Base-by-base conservation (phyloP, 352 stramenopile genomes). In the Plasmopara viticola region DNA sequence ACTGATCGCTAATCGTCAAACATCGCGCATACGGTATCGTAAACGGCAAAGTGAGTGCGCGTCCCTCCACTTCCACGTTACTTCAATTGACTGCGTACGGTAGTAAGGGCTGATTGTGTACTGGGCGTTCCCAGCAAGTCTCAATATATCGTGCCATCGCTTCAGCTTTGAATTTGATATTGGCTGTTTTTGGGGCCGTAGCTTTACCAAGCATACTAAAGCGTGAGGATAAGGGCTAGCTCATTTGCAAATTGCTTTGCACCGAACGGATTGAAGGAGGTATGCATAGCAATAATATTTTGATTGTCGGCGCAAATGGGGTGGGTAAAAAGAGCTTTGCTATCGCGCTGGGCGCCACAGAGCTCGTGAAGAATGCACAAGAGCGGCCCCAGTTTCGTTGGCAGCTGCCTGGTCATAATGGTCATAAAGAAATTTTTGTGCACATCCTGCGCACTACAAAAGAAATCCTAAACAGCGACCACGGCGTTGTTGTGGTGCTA, bases 311-410 rank as follows among this genome's bases (percentile, higher is more conserved):
- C 3, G 56, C 53, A 13, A 44, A 51, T 9, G 64, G 62, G 31
- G 66, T 72, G 13, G 72, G 76, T 41, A 87, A 87, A 64, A 60
- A 50, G 28, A 75, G 64, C 45, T 69, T 89, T 29, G 70, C 71
- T 42, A 44, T 58, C 45, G 78, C 78, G 8, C 58, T 89, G 7
- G 75, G 75, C 2, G 70, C 67, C 13, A 59, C 56, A 28, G 40
- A 59, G 30, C 17, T 30, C 13, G 51, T 33, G 47, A 53, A 45
- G 5, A 44, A 56, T 6, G 6, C 47, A 17, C 46, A 25, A 25
- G 20, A 18, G 42, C 51, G 38, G 17, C 45, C 20, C 12, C 39
- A 58, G 48, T 71, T 54, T 25, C 30, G 61, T 15, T 71, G 63
- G 62, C 18, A 51, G 33, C 62, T 37, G 2, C 43, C 47, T 38